Evolutionary conservation across 257 asterid species (phyloP).

Genomic region (Schizonepeta tenuifolia): DNA sequence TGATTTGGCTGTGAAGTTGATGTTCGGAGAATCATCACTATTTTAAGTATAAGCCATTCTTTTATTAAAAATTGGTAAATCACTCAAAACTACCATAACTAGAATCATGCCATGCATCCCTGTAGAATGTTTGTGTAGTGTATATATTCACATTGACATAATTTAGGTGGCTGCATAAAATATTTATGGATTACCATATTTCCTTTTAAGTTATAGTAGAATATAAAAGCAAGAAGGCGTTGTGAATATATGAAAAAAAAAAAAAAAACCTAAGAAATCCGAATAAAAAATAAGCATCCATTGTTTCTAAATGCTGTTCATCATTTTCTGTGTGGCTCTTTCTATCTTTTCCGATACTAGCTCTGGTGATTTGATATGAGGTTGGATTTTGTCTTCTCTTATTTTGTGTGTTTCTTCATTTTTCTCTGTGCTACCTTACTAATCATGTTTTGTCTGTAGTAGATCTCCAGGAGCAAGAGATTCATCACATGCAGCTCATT

Average conservation of each 20-base stretch:
- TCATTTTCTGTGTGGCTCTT: not conserved
- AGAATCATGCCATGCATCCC: not conserved
- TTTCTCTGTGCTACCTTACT: not conserved
- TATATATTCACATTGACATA: not conserved
- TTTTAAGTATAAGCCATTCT: not conserved
- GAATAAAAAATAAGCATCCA: not conserved
- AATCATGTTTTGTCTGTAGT: conserved; percentile 29
- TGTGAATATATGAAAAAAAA: not conserved
- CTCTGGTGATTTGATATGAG: not conserved
- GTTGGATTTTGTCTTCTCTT: not conserved
- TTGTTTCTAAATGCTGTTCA: not conserved
- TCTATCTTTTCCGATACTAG: conserved; percentile 14
- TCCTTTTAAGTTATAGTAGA: too few relatives aligned
- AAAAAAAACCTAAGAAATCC: too few relatives aligned
- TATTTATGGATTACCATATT: too few relatives aligned
- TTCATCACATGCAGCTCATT: conserved; percentile 62
- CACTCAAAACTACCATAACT: not conserved
- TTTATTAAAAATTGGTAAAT: not conserved
- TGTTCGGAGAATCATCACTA: not conserved
- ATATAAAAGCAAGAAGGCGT: too few relatives aligned
- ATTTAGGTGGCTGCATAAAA: not conserved
- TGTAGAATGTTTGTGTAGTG: not conserved
- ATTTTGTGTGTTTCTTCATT: not conserved
- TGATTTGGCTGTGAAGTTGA: conserved; percentile 27
- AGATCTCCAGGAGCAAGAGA: conserved; percentile 60